phyloP scores from a whole-genome alignment of 768 basidiomycete genomes.

The Amanita subjunquillea region DNA sequence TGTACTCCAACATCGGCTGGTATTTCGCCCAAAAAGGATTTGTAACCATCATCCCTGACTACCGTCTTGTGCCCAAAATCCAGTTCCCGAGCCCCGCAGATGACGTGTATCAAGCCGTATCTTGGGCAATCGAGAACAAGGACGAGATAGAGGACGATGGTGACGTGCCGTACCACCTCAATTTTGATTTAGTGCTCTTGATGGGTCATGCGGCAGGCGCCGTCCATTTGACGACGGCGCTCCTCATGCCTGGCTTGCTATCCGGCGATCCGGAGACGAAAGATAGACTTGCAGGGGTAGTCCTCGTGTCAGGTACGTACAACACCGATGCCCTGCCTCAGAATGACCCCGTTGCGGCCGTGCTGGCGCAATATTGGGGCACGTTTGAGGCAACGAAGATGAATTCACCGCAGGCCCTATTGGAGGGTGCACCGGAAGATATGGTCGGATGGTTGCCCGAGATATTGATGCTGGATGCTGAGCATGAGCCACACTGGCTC shows the following conservation, averaged over 20 bases:
- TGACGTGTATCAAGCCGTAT: slow-evolving; percentile 50
- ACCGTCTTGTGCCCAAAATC: slow-evolving; percentile 49
- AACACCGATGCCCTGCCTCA: slow-evolving; percentile 17
- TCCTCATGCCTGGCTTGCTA: slow-evolving; percentile 27
- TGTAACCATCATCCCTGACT: slow-evolving; percentile 59
- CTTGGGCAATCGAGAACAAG: slow-evolving; percentile 36
- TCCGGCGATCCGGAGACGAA: slow-evolving; percentile 14
- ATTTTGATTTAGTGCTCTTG: slow-evolving; percentile 33
- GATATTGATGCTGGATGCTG: slow-evolving; percentile 37
- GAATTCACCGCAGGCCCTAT: slow-evolving; percentile 31
- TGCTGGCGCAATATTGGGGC: slow-evolving; percentile 29
- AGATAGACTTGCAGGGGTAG: slow-evolving; percentile 29
- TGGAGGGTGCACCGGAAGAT: slow-evolving; percentile 23
- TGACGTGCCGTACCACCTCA: slow-evolving; percentile 15
- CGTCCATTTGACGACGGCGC: slow-evolving; percentile 33
- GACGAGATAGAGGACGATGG: slow-evolving; percentile 9
- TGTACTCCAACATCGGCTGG: slow-evolving; percentile 45
- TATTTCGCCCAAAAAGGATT: slow-evolving; percentile 54
- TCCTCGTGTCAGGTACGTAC: slow-evolving; percentile 39
- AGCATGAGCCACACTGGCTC: slow-evolving; percentile 43
- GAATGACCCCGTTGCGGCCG: slow-evolving; percentile 15
- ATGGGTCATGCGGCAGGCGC: slow-evolving; percentile 59
- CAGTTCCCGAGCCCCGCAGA: slow-evolving; percentile 44
- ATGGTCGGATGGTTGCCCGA: slow-evolving; percentile 31
- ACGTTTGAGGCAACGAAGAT: slow-evolving; percentile 22